Evolutionary conservation across 208 protist species (phyloP), one percentile per base, ranked within the genome.

Genomic region (Leptomonas pyrrhocoris): DNA sequence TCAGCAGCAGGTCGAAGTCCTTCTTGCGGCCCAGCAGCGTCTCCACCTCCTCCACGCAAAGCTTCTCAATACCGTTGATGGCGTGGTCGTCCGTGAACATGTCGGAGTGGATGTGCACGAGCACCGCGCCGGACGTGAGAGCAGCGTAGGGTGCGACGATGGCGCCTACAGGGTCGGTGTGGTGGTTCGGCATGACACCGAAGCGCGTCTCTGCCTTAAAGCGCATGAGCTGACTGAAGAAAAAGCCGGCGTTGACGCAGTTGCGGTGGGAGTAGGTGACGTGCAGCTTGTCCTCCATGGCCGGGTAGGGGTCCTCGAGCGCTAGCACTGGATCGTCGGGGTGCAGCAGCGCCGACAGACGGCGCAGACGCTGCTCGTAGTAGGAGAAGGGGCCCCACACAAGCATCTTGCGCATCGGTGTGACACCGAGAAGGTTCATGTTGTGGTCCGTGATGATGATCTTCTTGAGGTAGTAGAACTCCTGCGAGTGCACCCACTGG

Each of bases 381-480:
- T 94, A 95, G 9, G 92, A 97, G 80, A 95, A 95, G 34, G 92
- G 89, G 28, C 89, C 89, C 89, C 92, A 96, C 31, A 94, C 84
- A 28, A 96, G 80, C 76, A 96, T 94, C 73, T 92, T 91, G 7
- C 92, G 88, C 87, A 96, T 90, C 56, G 92, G 92, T 28, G 92
- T 94, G 45, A 93, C 89, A 6, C 92, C 89, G 8, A 94, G 79
- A 57, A 96, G 66, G 77, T 95, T 97, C 89, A 94, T 95, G 81
- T 96, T 96, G 84, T 95, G 92, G 68, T 95, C 92, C 40, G 88
- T 97, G 68, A 97, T 97, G 68, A 97, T 86, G 46, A 94, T 76
- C 77, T 97, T 97, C 81, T 97, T 97, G 28, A 97, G 80, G 68
- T 86, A 97, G 74, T 86, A 95, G 77, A 95, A 97, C 85, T 97